These are phyloP conservation scores for Suillus subluteus DNA, from an alignment of 768 basidiomycete genomes.

Conservation along the genomic window DNA sequence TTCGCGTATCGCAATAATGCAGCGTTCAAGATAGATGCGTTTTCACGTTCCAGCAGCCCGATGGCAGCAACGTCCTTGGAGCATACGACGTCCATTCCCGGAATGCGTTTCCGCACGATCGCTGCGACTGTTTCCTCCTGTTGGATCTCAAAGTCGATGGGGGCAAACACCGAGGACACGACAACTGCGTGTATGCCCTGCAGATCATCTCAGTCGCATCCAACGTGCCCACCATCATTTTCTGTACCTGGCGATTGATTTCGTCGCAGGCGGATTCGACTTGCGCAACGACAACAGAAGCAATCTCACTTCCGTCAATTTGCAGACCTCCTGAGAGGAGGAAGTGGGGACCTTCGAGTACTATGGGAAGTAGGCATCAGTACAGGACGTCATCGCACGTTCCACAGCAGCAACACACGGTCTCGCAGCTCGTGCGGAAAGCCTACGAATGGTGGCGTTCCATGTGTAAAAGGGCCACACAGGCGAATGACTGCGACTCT, in stretches of 20 bases:
- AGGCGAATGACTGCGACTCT: constrained; percentile 68
- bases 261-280: constrained; percentile 45
- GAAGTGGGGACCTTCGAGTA: constrained; percentile 33
- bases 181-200: constrained; percentile 41
- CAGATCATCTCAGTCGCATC: background rate
- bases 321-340: constrained; percentile 45
- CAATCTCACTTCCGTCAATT: constrained; percentile 53
- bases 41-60: constrained; percentile 66
- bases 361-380: constrained; percentile 18
- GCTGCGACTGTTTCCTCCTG: constrained; percentile 52
- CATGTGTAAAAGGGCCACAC: constrained; percentile 60
- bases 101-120: constrained; percentile 45
- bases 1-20: constrained; percentile 63
- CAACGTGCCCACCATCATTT: background rate
- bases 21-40: constrained; percentile 70
- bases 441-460: constrained; percentile 58
- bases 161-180: constrained; percentile 51
- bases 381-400: constrained; percentile 10
- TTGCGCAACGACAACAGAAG: constrained; percentile 45
- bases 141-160: constrained; percentile 45
- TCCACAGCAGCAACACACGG: constrained; percentile 26
- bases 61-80: constrained; percentile 61
- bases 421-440: constrained; percentile 44
- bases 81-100: constrained; percentile 50
- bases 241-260: constrained; percentile 37